A percentile compares a stretch with the other conserved stretches of the same genome.
Evolutionary conservation across 306 rosid genomes (phyloP).

Genomic region (Citrullus mucosospermus): DNA sequence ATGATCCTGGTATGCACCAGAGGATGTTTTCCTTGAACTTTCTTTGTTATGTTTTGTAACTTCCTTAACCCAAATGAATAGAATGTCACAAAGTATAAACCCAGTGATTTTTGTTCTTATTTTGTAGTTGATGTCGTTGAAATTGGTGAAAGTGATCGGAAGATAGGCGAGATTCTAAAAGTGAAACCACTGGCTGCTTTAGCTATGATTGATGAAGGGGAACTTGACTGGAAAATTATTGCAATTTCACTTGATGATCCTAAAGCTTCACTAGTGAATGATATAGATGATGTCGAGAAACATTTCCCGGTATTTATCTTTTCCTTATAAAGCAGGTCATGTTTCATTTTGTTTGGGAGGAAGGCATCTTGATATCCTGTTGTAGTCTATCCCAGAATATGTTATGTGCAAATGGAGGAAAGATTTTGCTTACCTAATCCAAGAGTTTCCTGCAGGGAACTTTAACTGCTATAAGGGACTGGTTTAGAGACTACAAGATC

Average conservation of each 20-base stretch:
- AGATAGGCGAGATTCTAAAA: conserved; percentile 68
- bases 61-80: neutral
- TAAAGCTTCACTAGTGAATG: conserved; percentile 70
- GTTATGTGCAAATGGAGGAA: neutral
- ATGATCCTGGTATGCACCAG: conserved; percentile 59
- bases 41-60: neutral
- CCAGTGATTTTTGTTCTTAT: conserved; percentile 1
- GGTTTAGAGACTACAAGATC: conserved; percentile 96
- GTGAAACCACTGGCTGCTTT: conserved; percentile 91
- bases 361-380: neutral
- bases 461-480: conserved; percentile 76
- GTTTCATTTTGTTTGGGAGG: neutral
- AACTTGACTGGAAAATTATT: conserved; percentile 98
- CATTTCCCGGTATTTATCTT: conserved; percentile 73
- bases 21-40: conserved; percentile 1
- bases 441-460: conserved; percentile 52
- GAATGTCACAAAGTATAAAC: neutral
- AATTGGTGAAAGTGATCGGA: conserved; percentile 58
- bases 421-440: conserved; percentile 7
- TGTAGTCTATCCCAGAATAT: neutral
- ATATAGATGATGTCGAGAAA: conserved; percentile 74
- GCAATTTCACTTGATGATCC: conserved; percentile 95
- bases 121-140: conserved; percentile 83
- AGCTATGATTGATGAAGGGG: conserved; percentile 99
- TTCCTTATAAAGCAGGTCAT: neutral